Evolutionary conservation across 306 rosid species (phyloP).

Genomic region (Carpinus fangiana): DNA sequence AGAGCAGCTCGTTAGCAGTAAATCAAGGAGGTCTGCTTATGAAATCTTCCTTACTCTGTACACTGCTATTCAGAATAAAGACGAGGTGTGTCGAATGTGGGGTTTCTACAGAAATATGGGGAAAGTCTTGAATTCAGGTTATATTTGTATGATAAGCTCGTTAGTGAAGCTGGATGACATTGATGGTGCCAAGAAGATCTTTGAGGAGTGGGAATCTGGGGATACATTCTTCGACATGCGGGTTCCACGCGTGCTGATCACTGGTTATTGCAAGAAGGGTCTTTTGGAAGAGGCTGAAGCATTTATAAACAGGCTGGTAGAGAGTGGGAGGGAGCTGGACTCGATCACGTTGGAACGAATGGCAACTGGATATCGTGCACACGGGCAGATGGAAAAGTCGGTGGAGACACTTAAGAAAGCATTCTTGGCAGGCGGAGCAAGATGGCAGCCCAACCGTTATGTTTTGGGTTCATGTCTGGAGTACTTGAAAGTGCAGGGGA

Average conservation of each 20-base stretch:
- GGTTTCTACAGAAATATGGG: conserved; percentile 30
- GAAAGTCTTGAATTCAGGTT: conserved; percentile 36
- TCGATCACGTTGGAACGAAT: conserved; percentile 50
- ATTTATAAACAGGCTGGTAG: conserved; percentile 42
- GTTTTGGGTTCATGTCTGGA: conserved; percentile 49
- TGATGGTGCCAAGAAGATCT: conserved; percentile 58
- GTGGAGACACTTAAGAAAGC: conserved; percentile 58
- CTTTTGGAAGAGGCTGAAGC: conserved; percentile 53
- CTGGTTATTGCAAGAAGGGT: conserved; percentile 58
- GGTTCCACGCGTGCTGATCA: conserved; percentile 55
- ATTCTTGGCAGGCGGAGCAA: conserved; percentile 22
- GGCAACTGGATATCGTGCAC: conserved; percentile 38
- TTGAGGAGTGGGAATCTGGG: conserved; percentile 66
- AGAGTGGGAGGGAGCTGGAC: conserved; percentile 44
- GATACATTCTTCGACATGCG: conserved; percentile 40
- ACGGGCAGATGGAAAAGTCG: conserved; percentile 54
- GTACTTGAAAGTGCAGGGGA: conserved; percentile 55
- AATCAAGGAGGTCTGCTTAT: conserved; percentile 34
- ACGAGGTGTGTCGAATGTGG: conserved; percentile 71
- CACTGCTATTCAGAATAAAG: conserved; percentile 48
- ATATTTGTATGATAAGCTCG: conserved; percentile 52
- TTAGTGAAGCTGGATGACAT: conserved; percentile 65
- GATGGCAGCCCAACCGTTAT: conserved; percentile 31
- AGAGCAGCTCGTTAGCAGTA: conserved; percentile 31
- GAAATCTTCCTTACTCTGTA: conserved; percentile 47